phyloP scores from a whole-genome alignment of 192 early-diverging fungal species.

The Backusella macrospora region DNA sequence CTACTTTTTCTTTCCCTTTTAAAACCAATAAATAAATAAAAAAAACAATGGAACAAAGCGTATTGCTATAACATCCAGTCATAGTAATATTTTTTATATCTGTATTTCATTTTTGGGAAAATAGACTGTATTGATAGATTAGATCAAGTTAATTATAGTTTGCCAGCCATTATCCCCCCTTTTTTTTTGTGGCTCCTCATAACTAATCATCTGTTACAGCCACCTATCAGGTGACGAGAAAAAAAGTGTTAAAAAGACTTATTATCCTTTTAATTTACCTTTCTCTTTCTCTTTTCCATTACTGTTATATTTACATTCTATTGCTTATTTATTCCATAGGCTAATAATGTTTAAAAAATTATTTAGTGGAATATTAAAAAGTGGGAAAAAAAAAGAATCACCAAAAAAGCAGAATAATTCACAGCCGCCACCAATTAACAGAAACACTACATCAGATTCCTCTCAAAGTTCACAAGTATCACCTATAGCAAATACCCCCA shows the following conservation, averaged over 20 bases:
- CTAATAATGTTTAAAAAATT: neutral
- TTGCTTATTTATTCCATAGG: neutral
- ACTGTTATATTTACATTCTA: neutral
- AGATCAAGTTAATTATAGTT: constrained; percentile 15
- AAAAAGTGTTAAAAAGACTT: neutral
- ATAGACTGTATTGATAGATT: neutral
- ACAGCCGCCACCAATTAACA: neutral
- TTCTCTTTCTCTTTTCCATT: constrained; percentile 9
- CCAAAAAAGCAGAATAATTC: neutral
- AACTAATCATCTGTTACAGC: neutral
- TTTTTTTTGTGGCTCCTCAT: neutral
- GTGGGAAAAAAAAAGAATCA: neutral
- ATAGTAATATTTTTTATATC: neutral
- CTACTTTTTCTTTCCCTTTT: neutral
- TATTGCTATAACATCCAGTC: neutral
- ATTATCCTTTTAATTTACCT: neutral
- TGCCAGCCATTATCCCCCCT: neutral
- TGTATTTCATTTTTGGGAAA: neutral
- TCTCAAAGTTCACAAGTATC: neutral
- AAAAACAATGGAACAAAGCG: neutral
- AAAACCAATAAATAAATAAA: neutral
- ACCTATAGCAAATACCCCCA: neutral
- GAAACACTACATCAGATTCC: neutral
- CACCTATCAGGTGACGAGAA: neutral
- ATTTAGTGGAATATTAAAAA: neutral